Conservation (phyloP, 441 rosid species). For the Theobroma grandiflorum region DNA sequence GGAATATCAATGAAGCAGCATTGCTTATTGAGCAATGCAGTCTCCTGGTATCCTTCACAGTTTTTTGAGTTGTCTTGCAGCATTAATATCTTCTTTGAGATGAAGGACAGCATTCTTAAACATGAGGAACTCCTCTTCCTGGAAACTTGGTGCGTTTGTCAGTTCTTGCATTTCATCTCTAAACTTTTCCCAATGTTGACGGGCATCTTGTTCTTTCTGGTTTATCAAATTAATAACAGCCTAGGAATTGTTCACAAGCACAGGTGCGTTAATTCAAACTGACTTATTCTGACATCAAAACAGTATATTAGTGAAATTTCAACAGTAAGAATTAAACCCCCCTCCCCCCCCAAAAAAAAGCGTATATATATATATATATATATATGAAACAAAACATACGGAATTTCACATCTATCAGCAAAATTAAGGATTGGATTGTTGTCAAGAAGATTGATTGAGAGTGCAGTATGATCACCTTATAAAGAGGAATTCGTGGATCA, state of each 20-base stretch:
- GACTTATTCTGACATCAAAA: background rate
- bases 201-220: slow-evolving; percentile 32
- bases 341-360: background rate
- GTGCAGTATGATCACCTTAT: slow-evolving; percentile 43
- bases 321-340: background rate
- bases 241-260: slow-evolving; percentile 29
- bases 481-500: slow-evolving; percentile 67
- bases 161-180: slow-evolving; percentile 36
- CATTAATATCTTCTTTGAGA: slow-evolving; percentile 44
- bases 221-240: slow-evolving; percentile 45
- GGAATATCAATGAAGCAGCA: background rate
- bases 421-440: too few relatives aligned
- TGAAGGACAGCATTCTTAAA: slow-evolving; percentile 51
- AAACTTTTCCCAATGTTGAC: slow-evolving; percentile 44
- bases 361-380: too few relatives aligned
- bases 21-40: background rate
- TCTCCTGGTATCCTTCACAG: background rate
- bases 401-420: too few relatives aligned
- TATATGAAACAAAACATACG: too few relatives aligned
- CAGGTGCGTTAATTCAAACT: background rate
- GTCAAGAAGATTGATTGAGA: too few relatives aligned
- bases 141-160: slow-evolving; percentile 37
- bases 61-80: slow-evolving; percentile 7
- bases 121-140: slow-evolving; percentile 40
- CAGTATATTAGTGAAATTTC: background rate